Evolutionary conservation across 2,329 filamentous ascomycete genomes (phyloP).

Genomic region (Drechslera avenae): DNA sequence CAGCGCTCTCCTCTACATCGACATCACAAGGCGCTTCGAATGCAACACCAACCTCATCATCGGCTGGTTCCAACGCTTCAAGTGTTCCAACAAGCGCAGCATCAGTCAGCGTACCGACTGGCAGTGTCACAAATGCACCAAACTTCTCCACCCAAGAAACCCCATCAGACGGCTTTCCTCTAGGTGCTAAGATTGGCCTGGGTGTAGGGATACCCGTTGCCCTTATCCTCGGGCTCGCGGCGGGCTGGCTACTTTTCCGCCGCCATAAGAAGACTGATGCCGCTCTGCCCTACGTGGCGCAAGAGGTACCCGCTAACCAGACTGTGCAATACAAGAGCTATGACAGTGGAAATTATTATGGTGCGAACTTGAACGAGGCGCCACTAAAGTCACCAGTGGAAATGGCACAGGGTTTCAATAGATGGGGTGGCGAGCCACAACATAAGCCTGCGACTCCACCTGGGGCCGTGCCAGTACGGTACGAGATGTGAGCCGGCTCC

Average conservation of each 20-base stretch:
- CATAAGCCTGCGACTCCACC: not conserved
- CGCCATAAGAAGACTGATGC: not conserved
- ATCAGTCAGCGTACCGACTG: not conserved
- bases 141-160: not conserved
- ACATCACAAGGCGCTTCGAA: not conserved
- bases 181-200: not conserved
- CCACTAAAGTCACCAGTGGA: conserved; percentile 7
- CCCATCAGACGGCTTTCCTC: not conserved
- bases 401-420: not conserved
- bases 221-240: not conserved
- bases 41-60: not conserved
- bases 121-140: not conserved
- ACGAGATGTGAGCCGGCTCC: conserved; percentile 1
- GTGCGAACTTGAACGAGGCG: conserved; percentile 2
- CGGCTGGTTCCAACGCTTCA: not conserved
- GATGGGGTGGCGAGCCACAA: not conserved
- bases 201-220: not conserved
- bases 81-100: not conserved
- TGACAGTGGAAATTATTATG: not conserved
- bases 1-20: not conserved
- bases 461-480: not conserved
- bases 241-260: conserved; percentile 2
- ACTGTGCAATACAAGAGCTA: not conserved
- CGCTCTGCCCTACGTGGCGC: not conserved
- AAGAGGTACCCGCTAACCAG: not conserved